phyloP scores from a whole-genome alignment of 2,329 filamentous ascomycete species.

The Aspergillus sp. region DNA sequence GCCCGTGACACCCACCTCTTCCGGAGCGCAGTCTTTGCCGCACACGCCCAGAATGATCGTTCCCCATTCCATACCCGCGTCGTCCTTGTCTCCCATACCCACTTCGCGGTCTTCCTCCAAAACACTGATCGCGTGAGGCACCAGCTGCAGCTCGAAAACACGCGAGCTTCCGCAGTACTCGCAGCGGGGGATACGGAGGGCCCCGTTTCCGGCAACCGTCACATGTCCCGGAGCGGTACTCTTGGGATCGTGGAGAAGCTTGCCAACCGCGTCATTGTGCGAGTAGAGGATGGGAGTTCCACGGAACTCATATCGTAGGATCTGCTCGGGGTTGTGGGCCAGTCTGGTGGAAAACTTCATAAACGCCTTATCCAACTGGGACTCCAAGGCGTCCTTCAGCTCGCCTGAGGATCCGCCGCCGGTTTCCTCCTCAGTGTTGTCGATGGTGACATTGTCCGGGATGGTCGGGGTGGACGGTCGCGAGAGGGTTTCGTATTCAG shows the following conservation, averaged over 20 bases:
- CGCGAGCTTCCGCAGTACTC: conserved; percentile 70
- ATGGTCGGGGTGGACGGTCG: conserved; percentile 50
- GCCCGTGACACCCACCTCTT: conserved; percentile 62
- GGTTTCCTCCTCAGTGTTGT: conserved; percentile 38
- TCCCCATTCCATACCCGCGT: conserved; percentile 95
- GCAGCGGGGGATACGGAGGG: conserved; percentile 67
- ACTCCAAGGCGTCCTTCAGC: conserved; percentile 73
- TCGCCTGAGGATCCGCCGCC: conserved; percentile 35
- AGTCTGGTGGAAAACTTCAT: conserved; percentile 77
- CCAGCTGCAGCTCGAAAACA: conserved; percentile 89
- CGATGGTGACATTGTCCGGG: conserved; percentile 48
- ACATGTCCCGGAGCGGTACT: conserved; percentile 23
- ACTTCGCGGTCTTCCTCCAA: conserved; percentile 71
- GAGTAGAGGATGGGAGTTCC: conserved; percentile 78
- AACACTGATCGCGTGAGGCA: conserved; percentile 84
- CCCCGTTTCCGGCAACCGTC: conserved; percentile 26
- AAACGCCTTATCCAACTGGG: conserved; percentile 71
- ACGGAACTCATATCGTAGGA: conserved; percentile 75
- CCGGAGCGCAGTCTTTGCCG: conserved; percentile 70
- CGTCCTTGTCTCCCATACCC: conserved; percentile 58
- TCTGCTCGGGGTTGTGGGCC: conserved; percentile 78
- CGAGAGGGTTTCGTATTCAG: conserved; percentile 85
- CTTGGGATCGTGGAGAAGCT: conserved; percentile 50
- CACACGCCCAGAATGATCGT: conserved; percentile 88
- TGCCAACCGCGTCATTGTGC: conserved; percentile 71